Base-by-base conservation (phyloP, 495 filamentous ascomycete species). In the Xylaria palmicola region DNA sequence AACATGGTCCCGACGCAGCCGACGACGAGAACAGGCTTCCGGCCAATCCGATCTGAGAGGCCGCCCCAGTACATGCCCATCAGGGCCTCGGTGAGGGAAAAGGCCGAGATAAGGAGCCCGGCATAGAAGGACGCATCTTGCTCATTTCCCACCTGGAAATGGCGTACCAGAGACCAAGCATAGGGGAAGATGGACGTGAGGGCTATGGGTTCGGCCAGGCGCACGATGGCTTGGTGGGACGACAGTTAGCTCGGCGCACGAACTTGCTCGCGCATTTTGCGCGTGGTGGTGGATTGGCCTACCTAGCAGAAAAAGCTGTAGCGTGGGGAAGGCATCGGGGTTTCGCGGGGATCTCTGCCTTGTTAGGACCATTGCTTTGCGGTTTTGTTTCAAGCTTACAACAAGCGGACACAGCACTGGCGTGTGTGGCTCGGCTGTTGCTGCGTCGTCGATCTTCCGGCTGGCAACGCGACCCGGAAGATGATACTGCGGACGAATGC, bases 141-240 rank as follows among this genome's bases (percentile, higher is more conserved):
- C 59, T 83, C 81, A 63, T 82, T 80, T 62, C 84, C 88, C 72
- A 92, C 77, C 56, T 90, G 62, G 68, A 90, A 90, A 64, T 88
- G 80, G 71, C 85, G 86, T 67, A 92, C 86, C 74, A 93, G 86
- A 62, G 87, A 84, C 86, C 88, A 95, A 57, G 92, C 90, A 75
- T 95, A 96, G 15, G 90, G 90, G 60, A 92, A 90, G 74, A 93
- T 90, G 69, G 89, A 92, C 3, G 90, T 93, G 62, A 95, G 83
- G 43, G 91, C 91, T 59, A 96, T 90, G 6, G 91, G 92, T 75
- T 96, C 92, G 39, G 91, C 90, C 62, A 96, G 83, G 51, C 92
- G 88, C 73, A 77, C 75, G 70, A 79, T 72, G 26, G 72, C 72
- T 75, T 59, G 8, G 41, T 8, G 26, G 49, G 22, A 29, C 19